Percentiles rank a stretch among this genome's conserved stretches.
These are phyloP conservation scores for Solanum appendiculatum DNA, from an alignment of 257 asterid species.

Conservation along the genomic window DNA sequence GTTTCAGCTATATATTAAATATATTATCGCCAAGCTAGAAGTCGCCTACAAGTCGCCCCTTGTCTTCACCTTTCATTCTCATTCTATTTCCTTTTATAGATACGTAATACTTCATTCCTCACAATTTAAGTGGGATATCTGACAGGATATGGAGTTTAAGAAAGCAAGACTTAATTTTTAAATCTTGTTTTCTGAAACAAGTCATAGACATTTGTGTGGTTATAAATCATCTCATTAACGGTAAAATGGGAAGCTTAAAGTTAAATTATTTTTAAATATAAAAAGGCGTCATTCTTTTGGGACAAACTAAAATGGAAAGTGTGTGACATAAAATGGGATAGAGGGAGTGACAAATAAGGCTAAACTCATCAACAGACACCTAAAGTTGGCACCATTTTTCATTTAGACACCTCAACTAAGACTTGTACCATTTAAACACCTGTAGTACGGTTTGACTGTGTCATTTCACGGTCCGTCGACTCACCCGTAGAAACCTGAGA, in stretches of 20 bases:
- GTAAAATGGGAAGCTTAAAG: background rate
- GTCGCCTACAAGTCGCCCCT: background rate
- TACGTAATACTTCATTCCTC: background rate
- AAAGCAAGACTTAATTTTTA: background rate
- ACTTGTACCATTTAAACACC: background rate
- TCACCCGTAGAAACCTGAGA: background rate
- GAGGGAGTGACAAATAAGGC: background rate
- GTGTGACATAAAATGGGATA: background rate
- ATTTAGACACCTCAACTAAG: background rate
- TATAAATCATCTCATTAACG: background rate
- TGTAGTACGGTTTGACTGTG: background rate
- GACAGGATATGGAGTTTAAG: background rate
- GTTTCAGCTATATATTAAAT: background rate
- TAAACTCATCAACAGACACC: background rate
- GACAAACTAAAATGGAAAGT: background rate
- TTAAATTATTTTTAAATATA: background rate
- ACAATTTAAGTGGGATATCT: background rate
- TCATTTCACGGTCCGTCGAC: background rate
- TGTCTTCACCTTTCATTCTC: background rate
- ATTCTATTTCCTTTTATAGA: background rate
- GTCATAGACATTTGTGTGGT: background rate
- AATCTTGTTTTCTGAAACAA: background rate
- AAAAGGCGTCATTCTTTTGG: background rate
- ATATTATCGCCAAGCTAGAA: background rate
- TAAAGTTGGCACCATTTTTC: background rate